Evolutionary conservation across 352 stramenopile genomes (phyloP).

Genomic region (Globisporangium carolinianum): DNA sequence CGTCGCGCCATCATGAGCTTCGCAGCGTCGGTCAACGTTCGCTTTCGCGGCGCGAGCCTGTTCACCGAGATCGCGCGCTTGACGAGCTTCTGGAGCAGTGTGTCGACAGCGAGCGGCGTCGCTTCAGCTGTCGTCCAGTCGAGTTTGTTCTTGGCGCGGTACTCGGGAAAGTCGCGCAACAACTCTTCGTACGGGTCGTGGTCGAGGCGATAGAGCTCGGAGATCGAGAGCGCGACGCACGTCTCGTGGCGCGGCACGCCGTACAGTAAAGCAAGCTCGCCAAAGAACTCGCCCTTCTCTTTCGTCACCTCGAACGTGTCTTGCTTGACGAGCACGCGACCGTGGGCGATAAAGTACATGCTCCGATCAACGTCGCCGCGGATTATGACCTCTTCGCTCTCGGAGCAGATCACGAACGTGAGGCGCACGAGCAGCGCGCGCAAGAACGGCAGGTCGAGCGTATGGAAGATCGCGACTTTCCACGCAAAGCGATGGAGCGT

Average conservation of each 20-base stretch:
- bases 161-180: constrained; percentile 62
- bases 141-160: constrained; percentile 40
- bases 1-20: not conserved
- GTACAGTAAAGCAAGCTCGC: constrained; percentile 58
- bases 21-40: not conserved
- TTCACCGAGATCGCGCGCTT: not conserved
- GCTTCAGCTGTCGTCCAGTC: constrained; percentile 38
- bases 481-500: constrained; percentile 45
- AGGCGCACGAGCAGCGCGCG: constrained; percentile 45
- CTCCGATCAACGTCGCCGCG: constrained; percentile 62
- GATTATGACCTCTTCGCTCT: constrained; percentile 64
- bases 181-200: constrained; percentile 49
- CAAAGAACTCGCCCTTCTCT: constrained; percentile 72
- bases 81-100: constrained; percentile 16
- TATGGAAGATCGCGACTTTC: constrained; percentile 40
- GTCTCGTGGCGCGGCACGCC: constrained; percentile 58
- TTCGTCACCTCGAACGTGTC: constrained; percentile 37
- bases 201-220: constrained; percentile 67
- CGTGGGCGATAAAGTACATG: constrained; percentile 75
- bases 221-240: constrained; percentile 43
- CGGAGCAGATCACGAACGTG: constrained; percentile 56
- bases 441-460: constrained; percentile 52
- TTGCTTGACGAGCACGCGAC: constrained; percentile 53
- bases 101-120: constrained; percentile 10
- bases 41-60: not conserved